phyloP scores from a whole-genome alignment of 139 green algal genomes.

The Coelastrella sp. region DNA sequence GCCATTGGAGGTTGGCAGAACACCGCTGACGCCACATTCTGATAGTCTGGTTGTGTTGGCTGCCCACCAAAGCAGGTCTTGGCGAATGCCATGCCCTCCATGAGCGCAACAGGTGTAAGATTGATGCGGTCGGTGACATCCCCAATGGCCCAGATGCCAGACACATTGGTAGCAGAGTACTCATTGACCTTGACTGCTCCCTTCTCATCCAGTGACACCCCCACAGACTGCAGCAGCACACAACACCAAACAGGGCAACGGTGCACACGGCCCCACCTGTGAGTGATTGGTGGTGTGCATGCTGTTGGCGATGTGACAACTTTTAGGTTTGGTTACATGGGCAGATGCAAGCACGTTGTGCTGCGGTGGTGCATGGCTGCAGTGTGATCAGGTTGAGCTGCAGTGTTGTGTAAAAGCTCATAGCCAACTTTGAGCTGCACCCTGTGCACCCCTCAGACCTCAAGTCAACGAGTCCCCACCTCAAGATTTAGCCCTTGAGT shows the following conservation, averaged over 20 bases:
- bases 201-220: conserved; percentile 53
- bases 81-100: conserved; percentile 95
- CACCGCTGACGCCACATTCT: conserved; percentile 68
- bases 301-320: no score
- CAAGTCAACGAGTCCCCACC: conserved; percentile 40
- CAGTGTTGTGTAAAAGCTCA: no score
- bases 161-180: conserved; percentile 85
- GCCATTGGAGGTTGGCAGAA: conserved; percentile 93
- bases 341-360: no score
- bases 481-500: conserved; percentile 76
- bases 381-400: no score
- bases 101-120: conserved; percentile 93
- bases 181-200: conserved; percentile 68
- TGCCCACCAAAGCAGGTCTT: conserved; percentile 82
- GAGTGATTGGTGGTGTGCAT: no score
- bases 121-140: conserved; percentile 94
- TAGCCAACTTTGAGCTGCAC: no score
- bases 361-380: no score
- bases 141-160: conserved; percentile 90
- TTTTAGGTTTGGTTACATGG: no score
- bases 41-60: conserved; percentile 78
- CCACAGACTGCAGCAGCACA: conserved; percentile 46
- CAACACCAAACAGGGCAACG: background rate
- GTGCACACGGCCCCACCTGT: no score
- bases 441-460: no score